A percentile compares a stretch with the other conserved stretches of the same genome.
These are phyloP conservation scores for Porpolomopsis calyptriformis DNA, from an alignment of 768 basidiomycete species.

Conservation along the genomic window DNA sequence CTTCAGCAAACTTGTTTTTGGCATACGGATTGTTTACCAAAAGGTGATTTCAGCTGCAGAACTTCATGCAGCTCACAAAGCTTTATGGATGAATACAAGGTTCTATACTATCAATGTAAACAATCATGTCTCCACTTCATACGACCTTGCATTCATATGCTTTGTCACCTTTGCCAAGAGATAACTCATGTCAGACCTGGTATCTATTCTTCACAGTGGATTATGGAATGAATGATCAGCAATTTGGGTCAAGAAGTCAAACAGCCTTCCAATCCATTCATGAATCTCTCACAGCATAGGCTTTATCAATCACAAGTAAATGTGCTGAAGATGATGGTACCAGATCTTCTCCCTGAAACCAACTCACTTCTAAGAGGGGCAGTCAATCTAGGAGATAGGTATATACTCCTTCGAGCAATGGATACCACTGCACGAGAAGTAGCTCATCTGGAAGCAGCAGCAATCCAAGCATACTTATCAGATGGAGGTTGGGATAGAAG, in stretches of 20 bases:
- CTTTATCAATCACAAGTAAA: slow-evolving; percentile 3
- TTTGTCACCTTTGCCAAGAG: slow-evolving; percentile 6
- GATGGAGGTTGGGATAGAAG: background rate
- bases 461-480: slow-evolving; percentile 13
- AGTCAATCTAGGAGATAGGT: background rate
- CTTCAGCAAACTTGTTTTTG: slow-evolving; percentile 12
- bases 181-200: slow-evolving; percentile 2
- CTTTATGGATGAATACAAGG: slow-evolving; percentile 12
- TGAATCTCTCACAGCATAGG: slow-evolving; percentile 6
- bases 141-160: slow-evolving; percentile 5
- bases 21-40: slow-evolving; percentile 6
- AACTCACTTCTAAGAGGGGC: slow-evolving; percentile 10
- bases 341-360: background rate
- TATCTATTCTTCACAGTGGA: too few relatives aligned
- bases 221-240: slow-evolving; percentile 6
- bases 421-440: background rate
- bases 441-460: background rate
- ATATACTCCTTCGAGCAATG: slow-evolving; percentile 3
- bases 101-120: slow-evolving; percentile 15
- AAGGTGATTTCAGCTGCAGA: background rate
- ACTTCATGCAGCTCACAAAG: slow-evolving; percentile 6
- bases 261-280: slow-evolving; percentile 7
- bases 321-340: slow-evolving; percentile 2
- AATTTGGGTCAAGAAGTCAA: slow-evolving; percentile 6
- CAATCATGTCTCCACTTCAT: slow-evolving; percentile 9